These are phyloP conservation scores for Cucurbita argyrosperma DNA, from an alignment of 306 rosid species.

Conservation along the genomic window DNA sequence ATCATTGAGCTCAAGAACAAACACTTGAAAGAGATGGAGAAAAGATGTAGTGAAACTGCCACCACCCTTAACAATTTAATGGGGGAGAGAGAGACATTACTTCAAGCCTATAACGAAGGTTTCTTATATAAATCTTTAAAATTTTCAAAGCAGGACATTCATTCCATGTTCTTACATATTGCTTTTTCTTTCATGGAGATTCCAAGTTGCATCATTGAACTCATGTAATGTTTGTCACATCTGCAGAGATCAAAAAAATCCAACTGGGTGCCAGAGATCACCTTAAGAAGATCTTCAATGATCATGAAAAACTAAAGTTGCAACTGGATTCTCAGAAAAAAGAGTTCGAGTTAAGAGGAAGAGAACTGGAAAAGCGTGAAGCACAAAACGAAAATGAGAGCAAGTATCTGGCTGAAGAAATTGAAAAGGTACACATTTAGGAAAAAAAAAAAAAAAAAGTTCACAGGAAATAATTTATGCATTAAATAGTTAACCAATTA, in stretches of 20 bases:
- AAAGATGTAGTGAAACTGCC: constrained; percentile 49
- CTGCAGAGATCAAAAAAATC: constrained; percentile 65
- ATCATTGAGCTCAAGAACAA: constrained; percentile 50
- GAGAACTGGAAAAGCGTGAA: constrained; percentile 81
- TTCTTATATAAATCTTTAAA: constrained; percentile 2
- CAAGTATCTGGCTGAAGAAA: constrained; percentile 61
- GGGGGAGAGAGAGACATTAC: constrained; percentile 50
- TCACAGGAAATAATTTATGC: neutral
- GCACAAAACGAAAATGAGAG: constrained; percentile 69
- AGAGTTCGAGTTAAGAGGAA: constrained; percentile 52
- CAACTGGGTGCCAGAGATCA: constrained; percentile 80
- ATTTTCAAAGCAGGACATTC: neutral
- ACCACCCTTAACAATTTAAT: constrained; percentile 26
- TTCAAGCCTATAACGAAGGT: constrained; percentile 68
- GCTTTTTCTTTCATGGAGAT: neutral
- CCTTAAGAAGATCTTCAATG: constrained; percentile 62
- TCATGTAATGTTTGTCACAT: neutral
- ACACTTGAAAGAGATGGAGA: constrained; percentile 50
- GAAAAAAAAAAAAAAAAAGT: too few relatives aligned
- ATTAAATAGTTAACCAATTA: neutral
- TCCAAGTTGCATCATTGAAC: neutral
- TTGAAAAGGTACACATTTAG: constrained; percentile 44
- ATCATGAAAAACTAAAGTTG: constrained; percentile 62
- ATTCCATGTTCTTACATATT: neutral
- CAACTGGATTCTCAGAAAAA: constrained; percentile 72